Percentiles rank a stretch among this genome's conserved stretches.
Evolutionary conservation across 805 yeast species (phyloP).

Genomic region (Candida hungchunana): DNA sequence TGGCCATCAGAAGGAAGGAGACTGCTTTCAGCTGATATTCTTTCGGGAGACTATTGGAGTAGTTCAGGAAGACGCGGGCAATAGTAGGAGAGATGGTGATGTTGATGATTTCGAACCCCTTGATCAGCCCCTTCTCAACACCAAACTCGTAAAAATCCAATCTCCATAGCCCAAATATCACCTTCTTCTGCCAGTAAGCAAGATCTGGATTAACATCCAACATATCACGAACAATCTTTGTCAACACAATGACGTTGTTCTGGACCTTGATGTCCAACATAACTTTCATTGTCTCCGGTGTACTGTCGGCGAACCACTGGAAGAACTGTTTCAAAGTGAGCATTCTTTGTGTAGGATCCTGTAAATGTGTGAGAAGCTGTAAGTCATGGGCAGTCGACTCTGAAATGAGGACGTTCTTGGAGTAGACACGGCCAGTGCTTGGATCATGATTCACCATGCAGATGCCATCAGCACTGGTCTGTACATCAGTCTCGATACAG

Average conservation of each 20-base stretch:
- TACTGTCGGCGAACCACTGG: conserved; percentile 30
- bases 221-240: conserved; percentile 35
- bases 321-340: conserved; percentile 39
- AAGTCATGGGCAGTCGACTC: conserved; percentile 34
- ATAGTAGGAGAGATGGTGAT: conserved; percentile 32
- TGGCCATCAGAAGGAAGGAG: conserved; percentile 42
- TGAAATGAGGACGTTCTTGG: conserved; percentile 33
- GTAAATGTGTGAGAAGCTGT: conserved; percentile 31
- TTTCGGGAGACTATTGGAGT: conserved; percentile 33
- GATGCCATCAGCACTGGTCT: conserved; percentile 47
- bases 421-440: conserved; percentile 45
- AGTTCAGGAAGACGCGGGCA: conserved; percentile 31
- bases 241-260: conserved; percentile 39
- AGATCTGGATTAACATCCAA: conserved; percentile 35
- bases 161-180: conserved; percentile 53
- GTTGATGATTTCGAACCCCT: conserved; percentile 32
- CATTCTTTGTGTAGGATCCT: conserved; percentile 33
- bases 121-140: conserved; percentile 34
- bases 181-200: conserved; percentile 39
- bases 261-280: conserved; percentile 51
- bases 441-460: conserved; percentile 54
- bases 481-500: conserved; percentile 53
- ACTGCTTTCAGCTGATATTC: conserved; percentile 51
- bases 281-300: conserved; percentile 23
- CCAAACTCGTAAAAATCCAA: conserved; percentile 42